These are phyloP conservation scores for Friedmanniomyces simplex DNA, from an alignment of 495 filamentous ascomycete species.

Conservation along the genomic window DNA sequence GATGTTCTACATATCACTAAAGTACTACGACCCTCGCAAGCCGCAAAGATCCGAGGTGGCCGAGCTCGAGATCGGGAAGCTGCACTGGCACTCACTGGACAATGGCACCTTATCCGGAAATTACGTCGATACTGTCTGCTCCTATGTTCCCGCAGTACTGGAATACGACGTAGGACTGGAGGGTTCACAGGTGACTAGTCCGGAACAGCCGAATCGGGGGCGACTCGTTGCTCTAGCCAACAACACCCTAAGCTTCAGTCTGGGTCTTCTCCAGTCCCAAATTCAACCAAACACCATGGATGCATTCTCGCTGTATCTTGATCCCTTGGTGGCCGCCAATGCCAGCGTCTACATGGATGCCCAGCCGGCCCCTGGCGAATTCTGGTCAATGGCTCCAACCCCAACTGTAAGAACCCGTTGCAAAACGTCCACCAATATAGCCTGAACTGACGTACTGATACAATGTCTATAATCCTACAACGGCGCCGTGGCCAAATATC, in stretches of 20 bases:
- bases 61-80: not conserved
- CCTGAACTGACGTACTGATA: too few relatives aligned
- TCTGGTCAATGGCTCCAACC: not conserved
- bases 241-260: not conserved
- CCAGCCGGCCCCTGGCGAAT: not conserved
- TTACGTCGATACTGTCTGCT: not conserved
- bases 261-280: not conserved
- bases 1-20: not conserved
- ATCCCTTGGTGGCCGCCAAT: not conserved
- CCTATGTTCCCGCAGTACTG: not conserved
- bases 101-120: not conserved
- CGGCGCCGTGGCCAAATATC: too few relatives aligned
- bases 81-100: not conserved
- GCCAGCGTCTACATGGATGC: not conserved
- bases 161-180: not conserved
- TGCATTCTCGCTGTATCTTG: not conserved
- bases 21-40: not conserved
- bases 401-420: not conserved
- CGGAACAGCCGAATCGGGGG: not conserved
- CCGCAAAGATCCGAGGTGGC: not conserved
- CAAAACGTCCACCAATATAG: too few relatives aligned
- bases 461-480: too few relatives aligned
- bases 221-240: not conserved
- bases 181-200: not conserved
- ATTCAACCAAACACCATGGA: not conserved